Conservation (phyloP, 1,284 basidiomycete species). For the Sporisorium sorghi region DNA sequence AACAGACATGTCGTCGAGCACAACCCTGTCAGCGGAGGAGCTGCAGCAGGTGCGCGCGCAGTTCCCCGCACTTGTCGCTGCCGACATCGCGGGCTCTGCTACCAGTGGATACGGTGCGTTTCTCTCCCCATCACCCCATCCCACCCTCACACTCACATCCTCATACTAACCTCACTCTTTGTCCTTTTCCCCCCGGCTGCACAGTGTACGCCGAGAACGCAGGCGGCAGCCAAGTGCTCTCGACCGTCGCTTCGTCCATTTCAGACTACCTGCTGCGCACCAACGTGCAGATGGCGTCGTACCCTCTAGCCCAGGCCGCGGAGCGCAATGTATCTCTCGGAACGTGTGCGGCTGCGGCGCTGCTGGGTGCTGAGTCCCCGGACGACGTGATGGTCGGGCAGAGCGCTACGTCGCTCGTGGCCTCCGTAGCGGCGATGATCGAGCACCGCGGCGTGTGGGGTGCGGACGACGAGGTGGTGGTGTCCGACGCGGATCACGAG, state of each 20-base stretch:
- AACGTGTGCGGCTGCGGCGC: constrained; percentile 73
- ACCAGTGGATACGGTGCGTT: neutral
- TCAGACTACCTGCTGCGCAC: constrained; percentile 78
- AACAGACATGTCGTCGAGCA: neutral
- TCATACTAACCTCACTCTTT: neutral
- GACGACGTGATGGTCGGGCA: constrained; percentile 78
- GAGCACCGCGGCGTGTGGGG: constrained; percentile 74
- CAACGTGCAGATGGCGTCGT: constrained; percentile 79
- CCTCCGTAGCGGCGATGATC: constrained; percentile 41
- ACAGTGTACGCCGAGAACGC: constrained; percentile 80
- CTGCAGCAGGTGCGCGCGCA: constrained; percentile 14
- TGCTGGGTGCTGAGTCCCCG: constrained; percentile 76
- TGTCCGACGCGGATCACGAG: constrained; percentile 81
- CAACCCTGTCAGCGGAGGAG: constrained; percentile 5
- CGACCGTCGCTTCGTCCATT: constrained; percentile 74
- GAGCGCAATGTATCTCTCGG: constrained; percentile 74
- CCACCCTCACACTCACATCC: neutral
- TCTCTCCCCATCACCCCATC: no score
- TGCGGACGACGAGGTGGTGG: constrained; percentile 78
- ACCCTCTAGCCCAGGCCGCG: constrained; percentile 74
- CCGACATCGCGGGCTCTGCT: constrained; percentile 12
- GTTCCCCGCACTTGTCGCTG: constrained; percentile 23
- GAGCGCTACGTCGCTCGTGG: constrained; percentile 45
- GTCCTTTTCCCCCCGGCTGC: neutral
- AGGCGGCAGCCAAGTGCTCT: constrained; percentile 77